Conservation (phyloP, 1,284 basidiomycete species). For the Leccinum ponderosum region DNA sequence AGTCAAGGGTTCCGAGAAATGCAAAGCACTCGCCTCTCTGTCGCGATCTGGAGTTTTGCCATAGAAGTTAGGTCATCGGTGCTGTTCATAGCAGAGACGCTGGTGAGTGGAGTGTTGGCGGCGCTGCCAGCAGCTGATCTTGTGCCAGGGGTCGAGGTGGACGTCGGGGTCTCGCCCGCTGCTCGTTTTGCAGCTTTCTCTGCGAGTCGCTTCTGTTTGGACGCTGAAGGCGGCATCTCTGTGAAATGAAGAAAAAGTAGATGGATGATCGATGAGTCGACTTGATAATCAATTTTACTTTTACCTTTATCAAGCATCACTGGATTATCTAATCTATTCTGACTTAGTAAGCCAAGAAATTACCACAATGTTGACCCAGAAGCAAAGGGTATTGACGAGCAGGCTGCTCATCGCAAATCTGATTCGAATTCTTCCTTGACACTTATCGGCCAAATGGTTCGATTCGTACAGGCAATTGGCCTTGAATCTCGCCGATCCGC, state of each 20-base stretch:
- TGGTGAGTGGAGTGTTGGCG: conserved; percentile 78
- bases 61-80: conserved; percentile 76
- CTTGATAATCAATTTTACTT: neutral
- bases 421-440: neutral
- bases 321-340: conserved; percentile 30
- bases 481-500: neutral
- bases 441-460: neutral
- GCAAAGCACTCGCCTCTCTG: conserved; percentile 65
- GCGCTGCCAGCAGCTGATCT: conserved; percentile 65
- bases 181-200: conserved; percentile 86
- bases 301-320: conserved; percentile 18
- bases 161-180: conserved; percentile 47
- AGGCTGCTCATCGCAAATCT: conserved; percentile 3
- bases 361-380: neutral
- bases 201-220: conserved; percentile 85
- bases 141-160: conserved; percentile 53
- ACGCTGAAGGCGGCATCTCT: conserved; percentile 73
- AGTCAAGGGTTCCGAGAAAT: neutral
- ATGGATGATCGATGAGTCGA: conserved; percentile 26
- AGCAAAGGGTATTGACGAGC: no score
- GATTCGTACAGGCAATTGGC: neutral
- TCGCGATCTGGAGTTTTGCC: conserved; percentile 86
- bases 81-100: conserved; percentile 71
- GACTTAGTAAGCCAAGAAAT: conserved; percentile 3
- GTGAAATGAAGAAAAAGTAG: conserved; percentile 7